Percentiles rank a stretch among this genome's conserved stretches.
These are phyloP conservation scores for Pseudogymnoascus sp. DNA, from an alignment of 2,329 filamentous ascomycete species.

Conservation along the genomic window DNA sequence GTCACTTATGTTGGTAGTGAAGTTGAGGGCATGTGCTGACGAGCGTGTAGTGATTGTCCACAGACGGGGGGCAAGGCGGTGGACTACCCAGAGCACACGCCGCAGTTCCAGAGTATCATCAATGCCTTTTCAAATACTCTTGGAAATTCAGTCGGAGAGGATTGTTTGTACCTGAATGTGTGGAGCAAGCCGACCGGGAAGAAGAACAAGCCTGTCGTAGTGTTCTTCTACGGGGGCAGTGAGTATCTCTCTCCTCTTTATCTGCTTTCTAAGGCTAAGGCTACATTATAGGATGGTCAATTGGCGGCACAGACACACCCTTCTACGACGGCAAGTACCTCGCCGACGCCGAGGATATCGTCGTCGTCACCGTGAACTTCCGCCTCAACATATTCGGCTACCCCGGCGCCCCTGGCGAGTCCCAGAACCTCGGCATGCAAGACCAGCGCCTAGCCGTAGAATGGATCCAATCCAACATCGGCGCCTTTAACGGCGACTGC, in stretches of 20 bases:
- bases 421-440: constrained; percentile 42
- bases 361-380: constrained; percentile 19
- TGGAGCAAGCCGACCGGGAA: not conserved
- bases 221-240: not conserved
- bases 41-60: not conserved
- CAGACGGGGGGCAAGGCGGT: not conserved
- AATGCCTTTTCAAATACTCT: not conserved
- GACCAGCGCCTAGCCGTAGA: constrained; percentile 43
- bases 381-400: constrained; percentile 10
- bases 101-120: not conserved
- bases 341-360: constrained; percentile 14
- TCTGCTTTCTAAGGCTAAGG: not conserved
- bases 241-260: not conserved
- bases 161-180: constrained; percentile 10
- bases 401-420: not conserved
- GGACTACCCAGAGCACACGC: constrained; percentile 2
- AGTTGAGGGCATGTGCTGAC: not conserved
- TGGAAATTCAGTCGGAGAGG: constrained; percentile 9
- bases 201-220: not conserved
- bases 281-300: not conserved
- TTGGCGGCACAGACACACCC: not conserved
- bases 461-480: constrained; percentile 45
- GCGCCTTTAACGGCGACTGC: constrained; percentile 43
- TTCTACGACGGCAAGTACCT: constrained; percentile 9
- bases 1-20: not conserved